A percentile compares a stretch with the other conserved stretches of the same genome.
These are phyloP conservation scores for Phlebiopsis flavidoalba DNA, from an alignment of 768 basidiomycete species.

Conservation along the genomic window DNA sequence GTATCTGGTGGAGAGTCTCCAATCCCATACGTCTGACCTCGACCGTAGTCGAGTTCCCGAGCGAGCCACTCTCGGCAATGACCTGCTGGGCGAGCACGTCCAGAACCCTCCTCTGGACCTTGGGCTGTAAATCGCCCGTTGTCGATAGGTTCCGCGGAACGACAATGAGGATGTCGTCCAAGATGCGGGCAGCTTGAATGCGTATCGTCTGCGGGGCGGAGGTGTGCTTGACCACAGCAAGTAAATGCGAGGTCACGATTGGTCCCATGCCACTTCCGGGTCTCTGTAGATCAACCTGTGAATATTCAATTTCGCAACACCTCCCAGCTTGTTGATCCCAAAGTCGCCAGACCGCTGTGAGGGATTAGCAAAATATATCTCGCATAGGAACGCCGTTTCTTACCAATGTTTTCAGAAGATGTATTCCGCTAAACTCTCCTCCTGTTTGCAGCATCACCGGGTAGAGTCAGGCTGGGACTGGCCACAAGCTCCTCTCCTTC, in stretches of 20 bases:
- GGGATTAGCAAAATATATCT: background rate
- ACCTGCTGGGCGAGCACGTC: constrained; percentile 81
- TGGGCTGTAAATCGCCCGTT: constrained; percentile 55
- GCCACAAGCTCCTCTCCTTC: constrained; percentile 35
- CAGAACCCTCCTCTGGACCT: constrained; percentile 80
- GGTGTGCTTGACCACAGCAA: constrained; percentile 66
- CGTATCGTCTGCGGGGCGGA: constrained; percentile 74
- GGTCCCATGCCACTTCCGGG: constrained; percentile 81
- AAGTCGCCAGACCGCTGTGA: constrained; percentile 85
- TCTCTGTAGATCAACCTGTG: constrained; percentile 82
- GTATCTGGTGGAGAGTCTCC: constrained; percentile 84
- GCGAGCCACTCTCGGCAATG: constrained; percentile 31
- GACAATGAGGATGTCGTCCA: constrained; percentile 78
- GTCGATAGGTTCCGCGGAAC: constrained; percentile 68
- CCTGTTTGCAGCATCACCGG: constrained; percentile 46
- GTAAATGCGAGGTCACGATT: constrained; percentile 73
- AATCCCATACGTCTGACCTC: constrained; percentile 87
- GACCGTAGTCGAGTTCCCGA: constrained; percentile 48
- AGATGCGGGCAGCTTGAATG: constrained; percentile 80
- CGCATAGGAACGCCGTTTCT: constrained; percentile 24
- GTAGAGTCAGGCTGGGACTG: constrained; percentile 27
- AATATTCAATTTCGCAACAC: constrained; percentile 77
- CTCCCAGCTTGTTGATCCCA: constrained; percentile 83
- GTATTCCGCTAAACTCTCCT: constrained; percentile 86
- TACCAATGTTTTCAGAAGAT: constrained; percentile 73